A percentile compares a stretch with the other conserved stretches of the same genome.
These are phyloP conservation scores for Tephrocybe rancida DNA, from an alignment of 768 basidiomycete species.

Conservation along the genomic window DNA sequence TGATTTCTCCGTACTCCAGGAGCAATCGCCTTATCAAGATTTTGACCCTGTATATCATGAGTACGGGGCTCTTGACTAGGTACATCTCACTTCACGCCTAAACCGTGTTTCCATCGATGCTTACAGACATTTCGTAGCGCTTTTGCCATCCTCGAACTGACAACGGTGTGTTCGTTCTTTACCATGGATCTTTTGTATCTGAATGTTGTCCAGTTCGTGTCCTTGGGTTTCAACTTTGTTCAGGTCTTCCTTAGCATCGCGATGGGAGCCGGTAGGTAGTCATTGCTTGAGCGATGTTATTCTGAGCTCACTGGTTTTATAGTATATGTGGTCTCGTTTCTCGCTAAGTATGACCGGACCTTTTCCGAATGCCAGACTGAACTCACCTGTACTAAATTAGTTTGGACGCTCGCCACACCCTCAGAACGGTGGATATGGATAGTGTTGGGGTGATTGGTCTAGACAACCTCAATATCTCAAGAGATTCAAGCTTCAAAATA, in stretches of 20 bases:
- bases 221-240: background rate
- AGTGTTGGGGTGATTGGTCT: no score
- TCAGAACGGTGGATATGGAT: no score
- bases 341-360: background rate
- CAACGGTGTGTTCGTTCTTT: background rate
- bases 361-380: background rate
- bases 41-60: background rate
- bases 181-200: background rate
- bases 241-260: background rate
- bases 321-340: conserved; percentile 1
- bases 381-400: background rate
- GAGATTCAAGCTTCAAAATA: no score
- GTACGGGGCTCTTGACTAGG: background rate
- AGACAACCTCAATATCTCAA: no score
- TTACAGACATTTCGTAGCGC: background rate
- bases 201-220: background rate
- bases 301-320: background rate
- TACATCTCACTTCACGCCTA: no score
- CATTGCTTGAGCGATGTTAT: background rate
- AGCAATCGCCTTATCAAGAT: background rate
- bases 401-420: background rate
- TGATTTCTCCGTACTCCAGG: background rate
- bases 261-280: background rate
- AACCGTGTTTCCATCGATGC: no score
- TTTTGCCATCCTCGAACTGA: background rate